Percentiles rank a stretch among this genome's conserved stretches.
Evolutionary conservation across 1,284 basidiomycete genomes (phyloP).

Genomic region (Cutaneotrichosporon cavernicola): DNA sequence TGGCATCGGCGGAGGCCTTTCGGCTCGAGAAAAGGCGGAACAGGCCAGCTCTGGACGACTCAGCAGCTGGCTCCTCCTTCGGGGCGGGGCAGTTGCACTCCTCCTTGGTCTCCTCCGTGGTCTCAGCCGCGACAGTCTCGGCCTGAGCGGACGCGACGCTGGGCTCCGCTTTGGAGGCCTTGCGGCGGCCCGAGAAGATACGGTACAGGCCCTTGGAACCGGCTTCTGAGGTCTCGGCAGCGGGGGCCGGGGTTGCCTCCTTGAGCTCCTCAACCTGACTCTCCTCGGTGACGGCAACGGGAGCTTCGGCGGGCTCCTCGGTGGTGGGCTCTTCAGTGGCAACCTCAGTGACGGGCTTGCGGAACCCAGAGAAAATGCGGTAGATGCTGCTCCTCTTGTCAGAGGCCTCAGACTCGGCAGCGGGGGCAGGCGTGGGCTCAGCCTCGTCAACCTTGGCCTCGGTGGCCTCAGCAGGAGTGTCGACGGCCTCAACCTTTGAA

Average conservation of each 20-base stretch:
- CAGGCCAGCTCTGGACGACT: neutral
- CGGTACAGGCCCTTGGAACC: neutral
- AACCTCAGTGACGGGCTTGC: neutral
- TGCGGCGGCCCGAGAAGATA: neutral
- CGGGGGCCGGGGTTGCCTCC: neutral
- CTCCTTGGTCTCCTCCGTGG: neutral
- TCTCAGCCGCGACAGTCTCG: neutral
- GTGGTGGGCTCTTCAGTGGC: neutral
- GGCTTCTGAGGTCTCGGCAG: neutral
- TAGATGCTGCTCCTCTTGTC: slow-evolving; percentile 1
- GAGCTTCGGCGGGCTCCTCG: neutral
- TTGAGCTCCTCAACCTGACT: neutral
- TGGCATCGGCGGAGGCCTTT: neutral
- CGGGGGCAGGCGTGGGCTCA: neutral
- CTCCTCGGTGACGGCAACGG: neutral
- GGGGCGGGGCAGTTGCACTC: neutral
- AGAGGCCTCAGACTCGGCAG: neutral
- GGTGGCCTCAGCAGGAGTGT: neutral
- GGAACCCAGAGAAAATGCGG: neutral
- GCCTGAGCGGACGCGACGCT: neutral
- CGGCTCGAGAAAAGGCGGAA: neutral
- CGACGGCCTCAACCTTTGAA: neutral
- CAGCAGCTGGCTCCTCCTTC: neutral
- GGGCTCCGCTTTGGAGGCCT: neutral
- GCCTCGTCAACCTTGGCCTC: neutral